These are phyloP conservation scores for Talaromyces amestolkiae DNA, from an alignment of 2,329 filamentous ascomycete species.

Conservation along the genomic window DNA sequence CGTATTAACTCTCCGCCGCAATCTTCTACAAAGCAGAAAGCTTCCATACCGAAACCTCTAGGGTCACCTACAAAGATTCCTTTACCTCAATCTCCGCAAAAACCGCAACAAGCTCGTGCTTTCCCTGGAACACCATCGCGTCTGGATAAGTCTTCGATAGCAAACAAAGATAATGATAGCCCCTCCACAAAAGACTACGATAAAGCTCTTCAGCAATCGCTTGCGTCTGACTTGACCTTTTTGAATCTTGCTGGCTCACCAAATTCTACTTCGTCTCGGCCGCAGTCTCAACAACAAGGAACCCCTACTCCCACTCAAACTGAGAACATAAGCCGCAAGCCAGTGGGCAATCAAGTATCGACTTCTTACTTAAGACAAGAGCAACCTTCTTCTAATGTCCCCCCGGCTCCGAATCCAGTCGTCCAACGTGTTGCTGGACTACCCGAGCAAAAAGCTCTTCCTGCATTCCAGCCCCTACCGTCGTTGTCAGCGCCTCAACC, in stretches of 20 bases:
- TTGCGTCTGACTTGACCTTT: constrained; percentile 43
- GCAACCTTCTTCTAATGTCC: constrained; percentile 28
- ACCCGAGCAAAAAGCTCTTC: constrained; percentile 27
- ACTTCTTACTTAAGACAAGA: constrained; percentile 20
- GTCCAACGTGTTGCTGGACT: constrained; percentile 19
- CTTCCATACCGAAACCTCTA: constrained; percentile 28
- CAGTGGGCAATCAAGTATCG: constrained; percentile 29
- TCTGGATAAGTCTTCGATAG: constrained; percentile 39
- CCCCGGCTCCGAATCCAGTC: constrained; percentile 10
- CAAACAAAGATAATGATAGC: constrained; percentile 32
- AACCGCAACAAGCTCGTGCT: constrained; percentile 50
- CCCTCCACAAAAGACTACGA: constrained; percentile 42
- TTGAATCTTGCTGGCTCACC: constrained; percentile 36
- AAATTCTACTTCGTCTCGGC: not conserved
- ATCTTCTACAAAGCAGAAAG: constrained; percentile 56
- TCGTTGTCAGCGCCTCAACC: constrained; percentile 20
- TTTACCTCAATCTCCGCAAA: constrained; percentile 59
- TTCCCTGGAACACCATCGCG: constrained; percentile 47
- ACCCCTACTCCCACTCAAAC: constrained; percentile 18
- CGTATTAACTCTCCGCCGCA: constrained; percentile 57
- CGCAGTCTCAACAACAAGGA: constrained; percentile 19
- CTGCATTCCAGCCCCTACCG: constrained; percentile 27
- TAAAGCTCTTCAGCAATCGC: constrained; percentile 40
- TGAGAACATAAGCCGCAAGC: constrained; percentile 26
- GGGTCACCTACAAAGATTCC: constrained; percentile 60